phyloP scores from a whole-genome alignment of 2,329 filamentous ascomycete genomes.

The Neonectria coccinea region DNA sequence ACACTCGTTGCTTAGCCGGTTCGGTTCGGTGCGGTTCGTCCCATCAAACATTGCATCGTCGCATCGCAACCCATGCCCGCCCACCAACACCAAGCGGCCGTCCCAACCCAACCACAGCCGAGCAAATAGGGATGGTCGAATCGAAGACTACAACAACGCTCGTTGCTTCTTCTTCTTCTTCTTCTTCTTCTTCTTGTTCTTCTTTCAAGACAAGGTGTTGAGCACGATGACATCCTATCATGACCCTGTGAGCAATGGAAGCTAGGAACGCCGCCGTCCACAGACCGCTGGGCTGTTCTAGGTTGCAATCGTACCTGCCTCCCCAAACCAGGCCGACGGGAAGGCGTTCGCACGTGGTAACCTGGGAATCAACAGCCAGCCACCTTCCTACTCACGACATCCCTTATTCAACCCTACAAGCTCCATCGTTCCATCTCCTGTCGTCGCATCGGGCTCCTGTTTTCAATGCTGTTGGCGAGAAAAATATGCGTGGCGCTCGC shows the following conservation, averaged over 20 bases:
- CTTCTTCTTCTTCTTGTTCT: too few species aligned
- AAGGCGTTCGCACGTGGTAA: constrained; percentile 7
- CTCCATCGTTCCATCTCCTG: background rate
- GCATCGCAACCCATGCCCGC: constrained; percentile 1
- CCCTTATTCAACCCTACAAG: background rate
- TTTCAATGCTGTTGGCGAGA: background rate
- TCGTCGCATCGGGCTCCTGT: background rate
- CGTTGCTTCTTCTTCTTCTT: background rate
- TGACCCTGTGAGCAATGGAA: background rate
- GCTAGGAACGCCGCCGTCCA: constrained; percentile 6
- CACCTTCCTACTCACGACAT: background rate
- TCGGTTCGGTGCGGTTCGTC: background rate
- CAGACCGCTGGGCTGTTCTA: background rate
- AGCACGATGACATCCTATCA: background rate
- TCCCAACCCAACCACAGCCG: constrained; percentile 1
- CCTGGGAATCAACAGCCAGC: background rate
- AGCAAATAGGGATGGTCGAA: constrained; percentile 3
- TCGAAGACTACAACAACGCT: background rate
- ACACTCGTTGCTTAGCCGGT: background rate
- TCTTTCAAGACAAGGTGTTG: background rate
- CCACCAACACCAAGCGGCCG: background rate
- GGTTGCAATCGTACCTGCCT: background rate
- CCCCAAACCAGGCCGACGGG: background rate
- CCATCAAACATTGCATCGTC: background rate
- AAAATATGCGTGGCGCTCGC: background rate